Evolutionary conservation across 139 green algal genomes (phyloP).

Genomic region (Chlamydomonas sp.): DNA sequence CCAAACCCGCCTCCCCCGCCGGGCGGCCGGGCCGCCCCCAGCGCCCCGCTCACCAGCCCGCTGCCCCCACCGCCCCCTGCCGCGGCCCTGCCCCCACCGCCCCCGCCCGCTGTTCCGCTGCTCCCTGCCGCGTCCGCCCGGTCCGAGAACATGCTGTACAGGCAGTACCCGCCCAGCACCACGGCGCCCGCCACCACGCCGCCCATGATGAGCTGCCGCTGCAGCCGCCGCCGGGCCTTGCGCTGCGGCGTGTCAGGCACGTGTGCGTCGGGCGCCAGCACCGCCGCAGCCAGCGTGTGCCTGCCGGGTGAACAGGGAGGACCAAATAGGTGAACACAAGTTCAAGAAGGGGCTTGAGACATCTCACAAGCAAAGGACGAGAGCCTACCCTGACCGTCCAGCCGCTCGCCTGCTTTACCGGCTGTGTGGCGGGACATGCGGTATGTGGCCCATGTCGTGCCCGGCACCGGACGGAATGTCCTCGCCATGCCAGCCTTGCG

Average conservation of each 20-base stretch:
- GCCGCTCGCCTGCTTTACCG: too few species aligned
- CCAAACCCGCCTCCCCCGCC: background rate
- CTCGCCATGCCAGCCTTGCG: too few species aligned
- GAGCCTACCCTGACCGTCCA: too few species aligned
- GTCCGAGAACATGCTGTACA: conserved; percentile 5
- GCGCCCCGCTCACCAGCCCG: background rate
- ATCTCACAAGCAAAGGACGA: too few species aligned
- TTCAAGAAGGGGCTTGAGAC: too few species aligned
- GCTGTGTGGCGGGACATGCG: too few species aligned
- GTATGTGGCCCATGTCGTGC: background rate
- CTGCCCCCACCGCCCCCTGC: background rate
- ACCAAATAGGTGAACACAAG: background rate
- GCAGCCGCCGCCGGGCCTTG: conserved; percentile 37
- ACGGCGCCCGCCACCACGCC: background rate
- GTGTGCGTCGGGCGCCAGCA: conserved; percentile 18
- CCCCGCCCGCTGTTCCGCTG: too few species aligned
- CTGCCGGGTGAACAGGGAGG: background rate
- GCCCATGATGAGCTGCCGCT: conserved; percentile 18
- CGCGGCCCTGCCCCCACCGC: background rate
- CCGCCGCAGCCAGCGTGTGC: background rate
- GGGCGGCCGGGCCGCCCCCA: background rate
- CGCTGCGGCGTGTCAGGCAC: conserved; percentile 50
- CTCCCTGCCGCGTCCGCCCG: background rate
- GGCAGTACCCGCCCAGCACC: conserved; percentile 1
- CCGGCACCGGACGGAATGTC: background rate